phyloP scores from a whole-genome alignment of 257 asterid genomes.

The Haberlea rhodopensis region DNA sequence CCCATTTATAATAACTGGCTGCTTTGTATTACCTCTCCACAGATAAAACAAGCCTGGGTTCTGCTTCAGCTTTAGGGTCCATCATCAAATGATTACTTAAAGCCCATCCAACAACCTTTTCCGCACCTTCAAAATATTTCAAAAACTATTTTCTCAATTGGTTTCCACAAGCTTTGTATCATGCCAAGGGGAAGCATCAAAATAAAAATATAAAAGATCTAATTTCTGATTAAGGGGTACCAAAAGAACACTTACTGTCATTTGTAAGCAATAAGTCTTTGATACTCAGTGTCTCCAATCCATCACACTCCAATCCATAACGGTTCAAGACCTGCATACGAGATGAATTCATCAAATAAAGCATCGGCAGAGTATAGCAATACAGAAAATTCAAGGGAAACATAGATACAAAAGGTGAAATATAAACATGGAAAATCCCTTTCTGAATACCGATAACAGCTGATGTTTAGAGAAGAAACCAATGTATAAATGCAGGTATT shows the following conservation, averaged over 20 bases:
- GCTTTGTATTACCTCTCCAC: conserved; percentile 56
- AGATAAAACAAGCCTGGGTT: conserved; percentile 48
- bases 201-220: conserved; percentile 16
- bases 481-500: conserved; percentile 9
- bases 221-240: conserved; percentile 2
- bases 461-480: too few species aligned
- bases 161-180: conserved; percentile 14
- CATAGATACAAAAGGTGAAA: too few species aligned
- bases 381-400: conserved; percentile 18
- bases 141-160: conserved; percentile 21
- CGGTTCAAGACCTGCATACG: conserved; percentile 70
- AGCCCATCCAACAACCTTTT: conserved; percentile 85
- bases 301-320: conserved; percentile 65
- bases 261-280: conserved; percentile 74
- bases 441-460: too few species aligned
- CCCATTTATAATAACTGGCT: conserved; percentile 18
- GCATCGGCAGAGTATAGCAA: conserved; percentile 9
- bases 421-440: too few species aligned
- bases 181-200: conserved; percentile 1
- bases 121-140: conserved; percentile 55
- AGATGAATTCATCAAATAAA: conserved; percentile 22
- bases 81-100: conserved; percentile 65
- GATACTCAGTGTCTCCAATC: conserved; percentile 55
- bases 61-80: conserved; percentile 47
- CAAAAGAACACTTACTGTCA: conserved; percentile 56